phyloP scores from a whole-genome alignment of 345 rosid genomes.

The Hypericum androsaemum region DNA sequence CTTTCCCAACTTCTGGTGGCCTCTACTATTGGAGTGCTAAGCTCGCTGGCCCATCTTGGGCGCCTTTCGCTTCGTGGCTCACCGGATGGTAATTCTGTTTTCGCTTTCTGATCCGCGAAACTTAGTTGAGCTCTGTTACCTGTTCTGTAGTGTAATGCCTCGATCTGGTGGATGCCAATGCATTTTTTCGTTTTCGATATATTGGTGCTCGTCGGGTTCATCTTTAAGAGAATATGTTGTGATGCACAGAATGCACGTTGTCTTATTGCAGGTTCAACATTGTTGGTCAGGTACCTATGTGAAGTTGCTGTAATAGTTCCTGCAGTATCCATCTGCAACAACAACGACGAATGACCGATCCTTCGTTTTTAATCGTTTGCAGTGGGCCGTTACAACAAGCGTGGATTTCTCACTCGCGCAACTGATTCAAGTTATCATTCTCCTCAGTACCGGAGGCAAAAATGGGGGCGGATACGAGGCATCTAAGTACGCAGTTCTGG shows the following conservation, averaged over 20 bases:
- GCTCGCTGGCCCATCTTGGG: constrained; percentile 88
- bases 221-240: constrained; percentile 8
- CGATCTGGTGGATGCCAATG: not conserved
- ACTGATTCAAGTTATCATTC: constrained; percentile 61
- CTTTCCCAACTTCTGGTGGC: constrained; percentile 96
- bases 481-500: constrained; percentile 69
- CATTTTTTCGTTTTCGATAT: not conserved
- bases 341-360: too few species aligned
- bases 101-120: not conserved
- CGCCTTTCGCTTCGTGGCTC: constrained; percentile 92
- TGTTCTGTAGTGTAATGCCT: not conserved
- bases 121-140: not conserved
- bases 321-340: too few species aligned
- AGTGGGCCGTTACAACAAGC: constrained; percentile 90
- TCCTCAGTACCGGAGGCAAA: constrained; percentile 87
- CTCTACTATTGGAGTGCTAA: constrained; percentile 98
- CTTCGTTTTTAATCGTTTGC: constrained; percentile 22
- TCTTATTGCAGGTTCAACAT: constrained; percentile 81
- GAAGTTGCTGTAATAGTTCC: not conserved
- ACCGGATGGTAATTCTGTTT: constrained; percentile 69
- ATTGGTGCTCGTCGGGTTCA: not conserved
- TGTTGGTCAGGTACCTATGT: constrained; percentile 66
- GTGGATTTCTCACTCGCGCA: constrained; percentile 60
- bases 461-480: constrained; percentile 89
- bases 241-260: constrained; percentile 8